Evolutionary conservation across 305 asterid species (phyloP).

Genomic region (Fraxinus paxiana): DNA sequence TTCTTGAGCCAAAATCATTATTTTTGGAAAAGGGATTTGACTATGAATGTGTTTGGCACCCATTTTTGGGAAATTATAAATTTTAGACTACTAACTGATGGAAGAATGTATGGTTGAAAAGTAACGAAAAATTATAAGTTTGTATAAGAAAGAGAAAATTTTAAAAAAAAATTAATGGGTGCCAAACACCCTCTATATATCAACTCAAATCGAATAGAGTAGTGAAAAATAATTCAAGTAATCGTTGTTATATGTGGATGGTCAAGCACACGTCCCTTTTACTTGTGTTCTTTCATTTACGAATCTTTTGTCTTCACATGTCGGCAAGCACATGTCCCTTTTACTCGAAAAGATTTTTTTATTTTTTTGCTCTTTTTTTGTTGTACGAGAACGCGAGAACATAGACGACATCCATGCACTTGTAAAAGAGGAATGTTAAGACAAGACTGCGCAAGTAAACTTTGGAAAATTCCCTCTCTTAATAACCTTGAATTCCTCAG

Average conservation of each 20-base stretch:
- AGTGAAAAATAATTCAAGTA: not conserved
- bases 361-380: not conserved
- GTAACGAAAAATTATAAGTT: too few species aligned
- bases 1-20: not conserved
- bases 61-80: too few species aligned
- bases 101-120: too few species aligned
- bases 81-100: too few species aligned
- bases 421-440: not conserved
- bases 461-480: not conserved
- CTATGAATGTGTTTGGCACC: not conserved
- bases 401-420: not conserved
- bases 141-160: too few species aligned
- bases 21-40: not conserved
- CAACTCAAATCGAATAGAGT: not conserved
- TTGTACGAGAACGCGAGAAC: not conserved
- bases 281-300: not conserved
- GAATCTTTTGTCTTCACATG: not conserved
- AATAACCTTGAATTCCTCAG: slow-evolving; percentile 26
- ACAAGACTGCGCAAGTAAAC: not conserved
- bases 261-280: not conserved
- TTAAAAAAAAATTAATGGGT: too few species aligned
- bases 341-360: not conserved
- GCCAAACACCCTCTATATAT: not conserved
- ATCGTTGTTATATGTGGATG: not conserved
- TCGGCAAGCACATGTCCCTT: not conserved